Evolutionary conservation across 1,284 basidiomycete species (phyloP).

Genomic region (Ustilago hordei): DNA sequence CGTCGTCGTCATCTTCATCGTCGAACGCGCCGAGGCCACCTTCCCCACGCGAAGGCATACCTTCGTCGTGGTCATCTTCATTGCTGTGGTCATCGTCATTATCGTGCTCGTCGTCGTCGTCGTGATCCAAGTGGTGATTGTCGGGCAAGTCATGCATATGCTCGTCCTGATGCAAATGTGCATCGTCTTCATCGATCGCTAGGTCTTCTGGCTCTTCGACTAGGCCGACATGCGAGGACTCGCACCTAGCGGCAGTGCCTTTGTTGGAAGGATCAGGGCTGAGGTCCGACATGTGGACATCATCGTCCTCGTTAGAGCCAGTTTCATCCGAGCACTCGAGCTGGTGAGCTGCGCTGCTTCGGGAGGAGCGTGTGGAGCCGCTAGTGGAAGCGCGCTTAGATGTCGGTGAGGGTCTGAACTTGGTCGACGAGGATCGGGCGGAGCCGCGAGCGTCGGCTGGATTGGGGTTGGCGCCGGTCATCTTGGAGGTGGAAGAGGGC

Average conservation of each 20-base stretch:
- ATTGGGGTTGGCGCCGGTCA: slow-evolving; percentile 33
- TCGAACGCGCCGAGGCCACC: slow-evolving; percentile 34
- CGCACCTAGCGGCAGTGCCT: not conserved
- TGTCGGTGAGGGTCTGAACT: slow-evolving; percentile 21
- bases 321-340: slow-evolving; percentile 36
- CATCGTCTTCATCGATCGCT: slow-evolving; percentile 8
- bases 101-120: slow-evolving; percentile 26
- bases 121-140: slow-evolving; percentile 5
- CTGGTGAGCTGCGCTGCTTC: slow-evolving; percentile 10
- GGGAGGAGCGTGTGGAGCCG: slow-evolving; percentile 18
- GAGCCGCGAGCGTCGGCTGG: slow-evolving; percentile 17
- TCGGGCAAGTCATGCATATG: slow-evolving; percentile 6
- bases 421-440: slow-evolving; percentile 22
- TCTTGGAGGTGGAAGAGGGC: slow-evolving; percentile 14
- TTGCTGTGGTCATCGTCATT: slow-evolving; percentile 27
- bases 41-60: slow-evolving; percentile 9
- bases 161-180: slow-evolving; percentile 13
- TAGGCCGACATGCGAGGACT: slow-evolving; percentile 12
- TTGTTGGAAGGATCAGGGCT: slow-evolving; percentile 10
- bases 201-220: slow-evolving; percentile 23
- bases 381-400: slow-evolving; percentile 29
- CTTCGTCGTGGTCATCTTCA: slow-evolving; percentile 30
- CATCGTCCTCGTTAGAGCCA: slow-evolving; percentile 22
- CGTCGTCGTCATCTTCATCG: slow-evolving; percentile 43
- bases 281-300: slow-evolving; percentile 35